Conservation (phyloP, 202 grass and related monocot genomes). For the Carex sylvatica region DNA sequence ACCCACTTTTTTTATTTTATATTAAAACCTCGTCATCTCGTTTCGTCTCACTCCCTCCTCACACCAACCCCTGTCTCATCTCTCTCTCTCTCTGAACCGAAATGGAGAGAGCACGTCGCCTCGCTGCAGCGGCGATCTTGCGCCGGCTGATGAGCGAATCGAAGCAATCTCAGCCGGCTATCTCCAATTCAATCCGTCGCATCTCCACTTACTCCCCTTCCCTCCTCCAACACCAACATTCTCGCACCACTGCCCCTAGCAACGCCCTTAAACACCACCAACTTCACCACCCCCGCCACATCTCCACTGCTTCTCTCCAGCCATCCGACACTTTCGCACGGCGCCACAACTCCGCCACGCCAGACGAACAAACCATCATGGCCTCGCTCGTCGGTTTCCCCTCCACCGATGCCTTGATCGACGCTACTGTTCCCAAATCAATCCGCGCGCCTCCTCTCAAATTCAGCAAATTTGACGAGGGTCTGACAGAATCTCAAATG, state of each 20-base stretch:
- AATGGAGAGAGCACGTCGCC: conserved; percentile 78
- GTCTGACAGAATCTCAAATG: conserved; percentile 90
- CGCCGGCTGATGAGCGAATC: conserved; percentile 51
- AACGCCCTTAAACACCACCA: conserved; percentile 36
- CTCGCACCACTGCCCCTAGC: not conserved
- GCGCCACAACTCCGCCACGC: conserved; percentile 85
- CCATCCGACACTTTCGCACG: conserved; percentile 88
- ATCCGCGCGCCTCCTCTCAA: conserved; percentile 63
- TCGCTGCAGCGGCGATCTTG: conserved; percentile 55
- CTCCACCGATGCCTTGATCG: conserved; percentile 66
- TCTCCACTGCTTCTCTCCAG: conserved; percentile 63
- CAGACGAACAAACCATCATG: conserved; percentile 62
- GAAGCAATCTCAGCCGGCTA: conserved; percentile 31
- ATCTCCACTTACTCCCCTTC: conserved; percentile 40
- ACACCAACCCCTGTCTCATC: not conserved
- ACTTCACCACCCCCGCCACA: conserved; percentile 32
- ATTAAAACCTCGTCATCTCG: conserved; percentile 1
- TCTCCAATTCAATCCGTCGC: conserved; percentile 37
- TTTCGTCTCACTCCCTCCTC: not conserved
- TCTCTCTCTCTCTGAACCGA: not conserved
- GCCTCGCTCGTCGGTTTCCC: conserved; percentile 61
- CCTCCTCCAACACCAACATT: conserved; percentile 17
- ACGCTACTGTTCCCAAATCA: conserved; percentile 79
- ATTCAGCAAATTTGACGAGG: conserved; percentile 68
- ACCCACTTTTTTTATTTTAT: conserved; percentile 35